Evolutionary conservation across 2,329 filamentous ascomycete genomes (phyloP).

Genomic region (Hypoxylon sp.): DNA sequence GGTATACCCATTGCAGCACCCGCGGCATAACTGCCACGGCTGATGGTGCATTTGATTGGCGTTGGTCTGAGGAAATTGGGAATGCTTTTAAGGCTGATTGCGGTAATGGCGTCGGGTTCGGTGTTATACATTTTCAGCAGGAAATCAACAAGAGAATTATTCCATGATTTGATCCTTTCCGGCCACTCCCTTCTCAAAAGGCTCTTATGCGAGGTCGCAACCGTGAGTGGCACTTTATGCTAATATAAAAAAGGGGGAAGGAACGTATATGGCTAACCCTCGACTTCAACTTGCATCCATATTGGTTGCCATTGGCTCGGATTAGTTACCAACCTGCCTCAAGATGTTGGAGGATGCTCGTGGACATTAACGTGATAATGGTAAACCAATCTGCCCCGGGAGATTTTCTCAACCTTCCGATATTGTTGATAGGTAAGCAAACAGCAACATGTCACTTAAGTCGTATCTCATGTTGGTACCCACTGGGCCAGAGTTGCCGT

Average conservation of each 20-base stretch:
- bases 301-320: not conserved
- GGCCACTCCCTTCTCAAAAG: not conserved
- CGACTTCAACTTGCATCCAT: too few relatives aligned
- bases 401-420: not conserved
- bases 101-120: slow-evolving; percentile 35
- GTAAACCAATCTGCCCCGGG: not conserved
- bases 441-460: not conserved
- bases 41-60: slow-evolving; percentile 42
- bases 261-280: too few relatives aligned
- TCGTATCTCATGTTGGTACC: not conserved
- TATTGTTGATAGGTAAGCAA: not conserved
- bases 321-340: not conserved
- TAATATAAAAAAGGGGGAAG: not conserved
- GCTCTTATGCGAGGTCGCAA: not conserved
- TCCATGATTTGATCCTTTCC: slow-evolving; percentile 2
- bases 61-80: slow-evolving; percentile 38
- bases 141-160: slow-evolving; percentile 30
- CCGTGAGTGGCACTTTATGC: not conserved
- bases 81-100: slow-evolving; percentile 25
- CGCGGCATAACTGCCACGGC: not conserved
- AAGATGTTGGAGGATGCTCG: not conserved
- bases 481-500: not conserved
- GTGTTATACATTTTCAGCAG: slow-evolving; percentile 12
- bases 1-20: slow-evolving; percentile 6
- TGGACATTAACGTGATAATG: slow-evolving; percentile 26